These are phyloP conservation scores for Eucalyptus caleyi DNA, from an alignment of 345 rosid species.

Conservation along the genomic window DNA sequence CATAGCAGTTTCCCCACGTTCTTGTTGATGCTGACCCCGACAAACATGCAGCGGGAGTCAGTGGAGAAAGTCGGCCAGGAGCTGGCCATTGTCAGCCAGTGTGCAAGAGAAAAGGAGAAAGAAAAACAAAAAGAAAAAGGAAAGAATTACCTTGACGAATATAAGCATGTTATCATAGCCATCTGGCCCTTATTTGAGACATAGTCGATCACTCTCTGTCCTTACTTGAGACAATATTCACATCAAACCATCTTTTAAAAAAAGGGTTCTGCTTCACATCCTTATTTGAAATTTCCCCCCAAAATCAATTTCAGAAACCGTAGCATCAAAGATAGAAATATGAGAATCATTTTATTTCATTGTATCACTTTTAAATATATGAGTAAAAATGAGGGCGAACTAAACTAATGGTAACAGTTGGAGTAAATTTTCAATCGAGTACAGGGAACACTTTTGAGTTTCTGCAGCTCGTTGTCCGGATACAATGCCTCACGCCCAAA, in stretches of 20 bases:
- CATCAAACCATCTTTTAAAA: background rate
- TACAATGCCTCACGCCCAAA: background rate
- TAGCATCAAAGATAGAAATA: background rate
- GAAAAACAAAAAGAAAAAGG: background rate
- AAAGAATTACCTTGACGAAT: background rate
- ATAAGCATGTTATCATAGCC: background rate
- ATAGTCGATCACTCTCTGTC: background rate
- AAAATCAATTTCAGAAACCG: background rate
- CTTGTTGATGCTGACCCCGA: slow-evolving; percentile 13
- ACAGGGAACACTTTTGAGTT: background rate
- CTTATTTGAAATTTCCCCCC: background rate
- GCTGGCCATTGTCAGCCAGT: background rate
- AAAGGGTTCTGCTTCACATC: background rate
- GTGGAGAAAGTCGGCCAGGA: slow-evolving; percentile 13
- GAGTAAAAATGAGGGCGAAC: background rate
- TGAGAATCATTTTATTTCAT: background rate
- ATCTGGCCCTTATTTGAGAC: background rate
- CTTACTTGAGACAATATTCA: background rate
- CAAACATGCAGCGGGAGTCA: background rate
- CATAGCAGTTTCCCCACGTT: slow-evolving; percentile 17
- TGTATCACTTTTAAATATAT: background rate
- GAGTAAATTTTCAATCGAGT: background rate
- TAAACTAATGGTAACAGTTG: background rate
- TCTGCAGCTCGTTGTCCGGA: background rate
- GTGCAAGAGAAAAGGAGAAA: background rate